phyloP scores from a whole-genome alignment of 2,329 filamentous ascomycete species.

The Ophiocordyceps polyrhachis-furcata region DNA sequence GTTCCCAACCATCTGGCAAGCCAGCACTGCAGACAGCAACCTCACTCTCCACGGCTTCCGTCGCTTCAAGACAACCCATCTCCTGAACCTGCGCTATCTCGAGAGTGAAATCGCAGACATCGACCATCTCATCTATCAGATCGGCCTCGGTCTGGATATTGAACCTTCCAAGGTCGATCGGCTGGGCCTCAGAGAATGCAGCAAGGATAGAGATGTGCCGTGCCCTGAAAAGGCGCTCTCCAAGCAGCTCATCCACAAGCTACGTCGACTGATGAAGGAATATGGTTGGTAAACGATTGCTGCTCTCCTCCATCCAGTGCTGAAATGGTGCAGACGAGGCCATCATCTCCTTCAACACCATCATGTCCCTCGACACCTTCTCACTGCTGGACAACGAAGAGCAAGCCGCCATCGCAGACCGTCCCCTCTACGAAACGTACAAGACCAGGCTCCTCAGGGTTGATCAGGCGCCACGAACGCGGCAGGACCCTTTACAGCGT shows the following conservation, averaged over 20 bases:
- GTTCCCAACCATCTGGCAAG: slow-evolving; percentile 5
- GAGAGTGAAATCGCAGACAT: neutral
- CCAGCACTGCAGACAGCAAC: slow-evolving; percentile 9
- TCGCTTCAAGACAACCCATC: slow-evolving; percentile 13
- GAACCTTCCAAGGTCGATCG: neutral
- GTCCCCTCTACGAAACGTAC: neutral
- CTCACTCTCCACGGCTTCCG: slow-evolving; percentile 10
- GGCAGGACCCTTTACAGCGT: neutral
- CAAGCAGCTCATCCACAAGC: neutral
- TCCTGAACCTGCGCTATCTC: slow-evolving; percentile 5
- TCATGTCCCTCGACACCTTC: neutral
- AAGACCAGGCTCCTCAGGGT: neutral
- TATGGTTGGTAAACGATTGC: neutral
- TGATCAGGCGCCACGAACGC: neutral
- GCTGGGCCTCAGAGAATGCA: neutral
- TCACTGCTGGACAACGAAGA: neutral
- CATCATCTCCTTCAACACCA: neutral
- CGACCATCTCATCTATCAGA: neutral
- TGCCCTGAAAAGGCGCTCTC: neutral
- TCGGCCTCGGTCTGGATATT: neutral
- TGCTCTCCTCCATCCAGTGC: too few species aligned
- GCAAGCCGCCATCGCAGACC: neutral
- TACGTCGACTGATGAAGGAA: neutral
- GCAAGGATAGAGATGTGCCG: neutral
- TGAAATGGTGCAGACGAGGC: neutral